These are phyloP conservation scores for Malania oleifera DNA, from an alignment of 164 flowering plant genomes.

Conservation along the genomic window DNA sequence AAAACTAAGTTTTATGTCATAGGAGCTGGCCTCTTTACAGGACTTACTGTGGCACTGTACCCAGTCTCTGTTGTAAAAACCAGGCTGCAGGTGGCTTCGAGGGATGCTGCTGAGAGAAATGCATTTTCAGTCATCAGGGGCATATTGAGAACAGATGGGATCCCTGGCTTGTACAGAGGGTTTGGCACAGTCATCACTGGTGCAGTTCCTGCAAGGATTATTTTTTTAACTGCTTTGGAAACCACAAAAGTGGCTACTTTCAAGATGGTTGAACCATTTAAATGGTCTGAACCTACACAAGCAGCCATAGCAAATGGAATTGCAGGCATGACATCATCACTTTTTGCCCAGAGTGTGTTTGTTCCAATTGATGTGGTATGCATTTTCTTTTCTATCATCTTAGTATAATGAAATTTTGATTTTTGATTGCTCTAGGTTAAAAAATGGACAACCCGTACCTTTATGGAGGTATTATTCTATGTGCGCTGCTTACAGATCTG, in stretches of 20 bases:
- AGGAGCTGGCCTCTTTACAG: slow-evolving; percentile 96
- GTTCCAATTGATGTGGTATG: slow-evolving; percentile 98
- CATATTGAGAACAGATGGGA: slow-evolving; percentile 69
- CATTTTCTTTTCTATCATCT: neutral
- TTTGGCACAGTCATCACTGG: slow-evolving; percentile 95
- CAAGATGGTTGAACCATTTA: slow-evolving; percentile 62
- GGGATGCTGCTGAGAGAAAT: slow-evolving; percentile 62
- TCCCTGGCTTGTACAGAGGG: slow-evolving; percentile 88
- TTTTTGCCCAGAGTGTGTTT: slow-evolving; percentile 78
- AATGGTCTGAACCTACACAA: slow-evolving; percentile 71
- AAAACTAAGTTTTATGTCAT: slow-evolving; percentile 86
- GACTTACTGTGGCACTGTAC: slow-evolving; percentile 82
- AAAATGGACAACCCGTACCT: neutral
- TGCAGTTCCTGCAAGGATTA: slow-evolving; percentile 87
- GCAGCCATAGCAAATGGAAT: slow-evolving; percentile 94
- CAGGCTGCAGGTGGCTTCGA: slow-evolving; percentile 85
- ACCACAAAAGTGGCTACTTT: slow-evolving; percentile 80
- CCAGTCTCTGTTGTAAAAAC: slow-evolving; percentile 94
- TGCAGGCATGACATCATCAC: slow-evolving; percentile 90
- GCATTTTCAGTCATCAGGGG: slow-evolving; percentile 67
- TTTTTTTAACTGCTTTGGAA: slow-evolving; percentile 88
- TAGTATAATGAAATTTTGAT: neutral
- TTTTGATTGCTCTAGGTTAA: neutral
- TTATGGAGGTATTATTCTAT: neutral
- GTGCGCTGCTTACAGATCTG: too few species aligned